Evolutionary conservation across 768 basidiomycete genomes (phyloP).

Genomic region (Trametes gibbosa): DNA sequence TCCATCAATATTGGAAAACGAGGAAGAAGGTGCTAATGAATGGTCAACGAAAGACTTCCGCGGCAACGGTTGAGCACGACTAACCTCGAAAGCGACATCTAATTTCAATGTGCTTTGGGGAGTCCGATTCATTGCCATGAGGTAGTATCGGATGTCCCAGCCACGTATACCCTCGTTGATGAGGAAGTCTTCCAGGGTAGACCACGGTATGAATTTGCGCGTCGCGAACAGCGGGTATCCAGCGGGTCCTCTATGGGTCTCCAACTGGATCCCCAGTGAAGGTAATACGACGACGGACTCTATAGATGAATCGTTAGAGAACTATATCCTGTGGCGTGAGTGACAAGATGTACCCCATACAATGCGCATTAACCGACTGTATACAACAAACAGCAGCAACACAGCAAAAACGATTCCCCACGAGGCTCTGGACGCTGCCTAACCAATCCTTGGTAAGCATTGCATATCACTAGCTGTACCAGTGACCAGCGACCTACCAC

Average conservation of each 20-base stretch:
- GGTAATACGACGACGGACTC: slow-evolving; percentile 72
- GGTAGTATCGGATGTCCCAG: slow-evolving; percentile 73
- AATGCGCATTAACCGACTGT: slow-evolving; percentile 41
- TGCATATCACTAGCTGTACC: no score
- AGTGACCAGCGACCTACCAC: background rate
- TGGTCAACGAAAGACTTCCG: background rate
- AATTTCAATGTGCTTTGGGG: slow-evolving; percentile 33
- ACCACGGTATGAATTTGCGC: slow-evolving; percentile 59
- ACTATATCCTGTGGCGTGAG: background rate
- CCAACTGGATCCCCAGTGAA: slow-evolving; percentile 69
- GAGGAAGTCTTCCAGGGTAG: slow-evolving; percentile 54
- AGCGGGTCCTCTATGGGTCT: slow-evolving; percentile 62
- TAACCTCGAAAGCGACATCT: slow-evolving; percentile 62
- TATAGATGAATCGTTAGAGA: slow-evolving; percentile 25
- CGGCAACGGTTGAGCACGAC: slow-evolving; percentile 13
- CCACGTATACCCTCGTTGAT: slow-evolving; percentile 72
- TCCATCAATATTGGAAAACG: slow-evolving; percentile 56
- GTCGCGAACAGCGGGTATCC: slow-evolving; percentile 30
- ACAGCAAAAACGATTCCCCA: slow-evolving; percentile 8
- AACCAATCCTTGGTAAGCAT: background rate
- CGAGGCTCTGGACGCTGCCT: background rate
- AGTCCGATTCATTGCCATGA: slow-evolving; percentile 46
- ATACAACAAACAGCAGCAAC: slow-evolving; percentile 27
- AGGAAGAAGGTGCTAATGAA: slow-evolving; percentile 60
- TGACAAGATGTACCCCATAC: slow-evolving; percentile 41